Evolutionary conservation across 345 rosid genomes (phyloP), one percentile per base, ranked within the genome.

Genomic region (Draba incana): DNA sequence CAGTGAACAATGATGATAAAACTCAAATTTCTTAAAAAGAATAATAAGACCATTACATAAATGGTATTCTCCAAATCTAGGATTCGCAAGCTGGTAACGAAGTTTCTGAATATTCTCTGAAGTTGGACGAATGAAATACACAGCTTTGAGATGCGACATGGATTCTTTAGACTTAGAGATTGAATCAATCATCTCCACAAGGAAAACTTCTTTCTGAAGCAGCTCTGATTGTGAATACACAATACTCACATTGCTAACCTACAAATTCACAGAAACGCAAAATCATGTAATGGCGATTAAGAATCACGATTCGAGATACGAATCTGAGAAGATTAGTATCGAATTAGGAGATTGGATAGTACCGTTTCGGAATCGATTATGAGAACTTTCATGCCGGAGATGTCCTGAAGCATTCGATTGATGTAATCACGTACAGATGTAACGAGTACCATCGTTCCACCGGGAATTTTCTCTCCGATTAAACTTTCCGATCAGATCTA

Each of bases 361-460:
- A 94, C 99, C 87, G 99, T 94, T 75, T 94, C 96, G 48, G 92
- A 83, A 71, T 94, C 99, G 57, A 91, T 97, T 66, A 94, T 86
- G 80, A 94, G 97, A 62, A 94, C 99, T 77, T 94, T 91, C 99
- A 94, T 94, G 83, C 99, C 99, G 80, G 97, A 86, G 77, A 89
- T 91, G 67, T 89, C 97, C 71, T 90, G 94, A 76, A 94, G 72
- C 98, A 91, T 89, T 76, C 99, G 88, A 71, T 91, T 87, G 57
- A 91, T 63, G 81, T 94, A 94, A 78, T 94, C 95, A 51, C 97
- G 96, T 25, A 65, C 92, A 13, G 98, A 88, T 49, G 90, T 70
- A 16, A 91, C 85, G 62, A 91, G 72, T 62, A 89, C 99, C 97
- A 94, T 90, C 57, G 64, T 41, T 54, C 11, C 53, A 30, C 74